These are phyloP conservation scores for Epichloe scottii DNA, from an alignment of 2,329 filamentous ascomycete species.

Conservation along the genomic window DNA sequence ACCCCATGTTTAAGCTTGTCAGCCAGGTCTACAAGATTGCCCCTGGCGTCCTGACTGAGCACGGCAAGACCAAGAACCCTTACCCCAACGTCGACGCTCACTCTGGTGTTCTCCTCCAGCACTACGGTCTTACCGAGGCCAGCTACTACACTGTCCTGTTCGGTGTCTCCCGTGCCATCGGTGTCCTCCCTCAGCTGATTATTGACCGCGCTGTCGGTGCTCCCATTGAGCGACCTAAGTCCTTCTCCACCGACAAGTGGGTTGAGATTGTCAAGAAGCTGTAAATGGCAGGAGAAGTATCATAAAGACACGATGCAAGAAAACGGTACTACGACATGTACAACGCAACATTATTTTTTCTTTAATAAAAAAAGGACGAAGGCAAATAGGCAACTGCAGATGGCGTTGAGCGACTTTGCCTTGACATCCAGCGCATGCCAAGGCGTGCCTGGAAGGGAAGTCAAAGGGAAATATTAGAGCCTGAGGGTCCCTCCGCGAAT, in stretches of 20 bases:
- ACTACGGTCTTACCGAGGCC: constrained; percentile 97
- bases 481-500: constrained; percentile 10
- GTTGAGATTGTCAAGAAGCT: constrained; percentile 87
- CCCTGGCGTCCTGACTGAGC: constrained; percentile 92
- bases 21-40: constrained; percentile 99
- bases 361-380: neutral
- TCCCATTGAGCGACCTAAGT: constrained; percentile 97
- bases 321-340: neutral
- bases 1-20: constrained; percentile 99
- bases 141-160: constrained; percentile 99
- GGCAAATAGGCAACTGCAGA: neutral
- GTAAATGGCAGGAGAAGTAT: constrained; percentile 37
- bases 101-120: constrained; percentile 97
- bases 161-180: constrained; percentile 93
- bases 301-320: neutral
- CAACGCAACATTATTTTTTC: neutral
- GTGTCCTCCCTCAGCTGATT: constrained; percentile 98
- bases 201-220: constrained; percentile 96
- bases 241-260: constrained; percentile 95
- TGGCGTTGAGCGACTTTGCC: neutral
- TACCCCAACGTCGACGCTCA: constrained; percentile 98
- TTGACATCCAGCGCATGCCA: neutral
- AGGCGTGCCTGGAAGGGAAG: neutral
- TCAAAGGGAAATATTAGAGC: constrained; percentile 4
- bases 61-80: constrained; percentile 99